A percentile compares a stretch with the other conserved stretches of the same genome.
Evolutionary conservation across 139 green algal species (phyloP).

Genomic region (Helicosporidium sp.): DNA sequence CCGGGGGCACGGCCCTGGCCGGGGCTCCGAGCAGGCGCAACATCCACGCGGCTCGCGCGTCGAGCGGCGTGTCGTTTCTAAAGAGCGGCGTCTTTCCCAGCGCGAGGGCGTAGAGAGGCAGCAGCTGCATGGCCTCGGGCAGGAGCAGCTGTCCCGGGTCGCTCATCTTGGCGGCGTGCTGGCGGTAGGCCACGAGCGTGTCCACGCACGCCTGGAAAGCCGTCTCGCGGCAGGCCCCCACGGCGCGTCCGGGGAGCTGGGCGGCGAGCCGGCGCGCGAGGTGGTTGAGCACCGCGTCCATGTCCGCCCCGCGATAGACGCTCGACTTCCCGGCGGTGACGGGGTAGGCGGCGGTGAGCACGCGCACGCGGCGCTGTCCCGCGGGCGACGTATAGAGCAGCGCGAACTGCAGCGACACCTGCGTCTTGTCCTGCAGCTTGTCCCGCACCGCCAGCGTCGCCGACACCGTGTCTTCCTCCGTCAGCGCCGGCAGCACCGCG

Average conservation of each 20-base stretch:
- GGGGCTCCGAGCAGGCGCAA: conserved; percentile 39
- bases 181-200: conserved; percentile 42
- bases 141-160: conserved; percentile 64
- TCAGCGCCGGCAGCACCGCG: no score
- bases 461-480: no score
- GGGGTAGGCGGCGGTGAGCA: conserved; percentile 64
- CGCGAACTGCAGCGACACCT: conserved; percentile 54
- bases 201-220: conserved; percentile 25
- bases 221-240: conserved; percentile 32
- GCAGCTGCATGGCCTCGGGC: conserved; percentile 74
- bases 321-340: conserved; percentile 34
- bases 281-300: conserved; percentile 51
- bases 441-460: conserved; percentile 12
- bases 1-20: conserved; percentile 20
- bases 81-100: conserved; percentile 53
- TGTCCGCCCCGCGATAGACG: conserved; percentile 62
- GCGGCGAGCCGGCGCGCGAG: conserved; percentile 10
- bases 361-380: conserved; percentile 23
- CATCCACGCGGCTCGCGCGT: conserved; percentile 22
- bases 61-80: conserved; percentile 10
- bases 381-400: conserved; percentile 61
- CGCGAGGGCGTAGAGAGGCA: conserved; percentile 60
- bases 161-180: conserved; percentile 23
- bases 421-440: conserved; percentile 19
- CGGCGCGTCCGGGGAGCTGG: conserved; percentile 14